Percentiles rank a stretch among this genome's conserved stretches.
Evolutionary conservation across 331 rosid species (phyloP).

Genomic region (Quercus lobata): DNA sequence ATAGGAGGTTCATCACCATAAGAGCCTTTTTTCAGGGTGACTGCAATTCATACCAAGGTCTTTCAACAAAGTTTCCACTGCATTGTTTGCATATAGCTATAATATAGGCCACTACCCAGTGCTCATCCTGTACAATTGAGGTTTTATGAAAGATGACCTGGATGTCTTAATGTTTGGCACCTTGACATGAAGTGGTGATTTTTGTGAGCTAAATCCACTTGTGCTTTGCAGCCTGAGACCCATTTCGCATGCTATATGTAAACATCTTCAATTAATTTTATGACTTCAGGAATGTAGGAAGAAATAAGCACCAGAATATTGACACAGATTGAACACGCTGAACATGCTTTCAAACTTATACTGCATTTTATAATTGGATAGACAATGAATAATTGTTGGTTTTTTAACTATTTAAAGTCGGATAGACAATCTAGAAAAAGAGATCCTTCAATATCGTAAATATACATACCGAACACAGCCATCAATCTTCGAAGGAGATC

Average conservation of each 20-base stretch:
- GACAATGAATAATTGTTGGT: background rate
- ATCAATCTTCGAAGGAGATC: background rate
- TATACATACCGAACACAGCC: background rate
- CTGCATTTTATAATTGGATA: background rate
- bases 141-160: background rate
- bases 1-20: background rate
- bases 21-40: background rate
- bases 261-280: background rate
- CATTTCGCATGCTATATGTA: background rate
- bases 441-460: too few relatives aligned
- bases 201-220: background rate
- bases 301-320: background rate
- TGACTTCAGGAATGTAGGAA: background rate
- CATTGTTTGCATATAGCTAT: background rate
- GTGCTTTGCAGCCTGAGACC: background rate
- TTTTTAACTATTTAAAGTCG: background rate
- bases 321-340: background rate
- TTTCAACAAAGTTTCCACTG: background rate
- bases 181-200: too few relatives aligned
- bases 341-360: background rate
- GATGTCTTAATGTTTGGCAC: background rate
- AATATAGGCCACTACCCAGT: background rate
- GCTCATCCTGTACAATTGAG: background rate
- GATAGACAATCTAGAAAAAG: background rate
- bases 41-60: background rate